phyloP scores from a whole-genome alignment of 202 grass and related monocot genomes.

The Schoenoplectus tabernaemontani region DNA sequence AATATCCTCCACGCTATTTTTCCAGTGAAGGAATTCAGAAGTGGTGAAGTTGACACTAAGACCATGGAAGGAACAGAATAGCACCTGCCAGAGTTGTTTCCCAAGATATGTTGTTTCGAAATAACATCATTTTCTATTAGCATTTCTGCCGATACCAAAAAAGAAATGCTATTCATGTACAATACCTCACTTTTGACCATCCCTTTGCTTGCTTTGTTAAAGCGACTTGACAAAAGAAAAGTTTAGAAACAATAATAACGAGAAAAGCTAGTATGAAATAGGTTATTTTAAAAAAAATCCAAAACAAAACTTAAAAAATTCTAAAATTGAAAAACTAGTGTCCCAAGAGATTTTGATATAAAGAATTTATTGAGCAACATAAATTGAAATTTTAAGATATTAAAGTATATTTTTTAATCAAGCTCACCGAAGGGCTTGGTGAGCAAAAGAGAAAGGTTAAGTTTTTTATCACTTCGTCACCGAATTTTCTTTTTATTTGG shows the following conservation, averaged over 20 bases:
- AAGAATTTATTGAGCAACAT: no score
- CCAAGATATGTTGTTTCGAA: not conserved
- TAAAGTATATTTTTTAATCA: no score
- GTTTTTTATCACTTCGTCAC: not conserved
- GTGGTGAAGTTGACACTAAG: not conserved
- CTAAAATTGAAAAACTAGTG: no score
- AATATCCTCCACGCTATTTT: conserved; percentile 75
- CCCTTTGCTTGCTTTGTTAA: not conserved
- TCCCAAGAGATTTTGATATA: no score
- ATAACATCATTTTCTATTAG: not conserved
- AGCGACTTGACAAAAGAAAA: not conserved
- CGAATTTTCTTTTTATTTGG: not conserved
- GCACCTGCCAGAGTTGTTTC: not conserved
- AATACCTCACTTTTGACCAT: not conserved
- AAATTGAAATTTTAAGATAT: no score
- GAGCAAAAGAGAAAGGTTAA: not conserved
- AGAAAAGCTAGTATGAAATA: no score
- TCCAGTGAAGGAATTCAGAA: conserved; percentile 53
- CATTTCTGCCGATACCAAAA: not conserved
- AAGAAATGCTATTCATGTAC: not conserved
- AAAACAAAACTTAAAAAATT: no score
- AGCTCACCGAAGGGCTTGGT: no score
- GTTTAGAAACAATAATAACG: not conserved
- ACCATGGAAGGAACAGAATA: not conserved
- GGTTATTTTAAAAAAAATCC: no score